Evolutionary conservation across 768 basidiomycete genomes (phyloP).

Genomic region (Dendrothele bispora): DNA sequence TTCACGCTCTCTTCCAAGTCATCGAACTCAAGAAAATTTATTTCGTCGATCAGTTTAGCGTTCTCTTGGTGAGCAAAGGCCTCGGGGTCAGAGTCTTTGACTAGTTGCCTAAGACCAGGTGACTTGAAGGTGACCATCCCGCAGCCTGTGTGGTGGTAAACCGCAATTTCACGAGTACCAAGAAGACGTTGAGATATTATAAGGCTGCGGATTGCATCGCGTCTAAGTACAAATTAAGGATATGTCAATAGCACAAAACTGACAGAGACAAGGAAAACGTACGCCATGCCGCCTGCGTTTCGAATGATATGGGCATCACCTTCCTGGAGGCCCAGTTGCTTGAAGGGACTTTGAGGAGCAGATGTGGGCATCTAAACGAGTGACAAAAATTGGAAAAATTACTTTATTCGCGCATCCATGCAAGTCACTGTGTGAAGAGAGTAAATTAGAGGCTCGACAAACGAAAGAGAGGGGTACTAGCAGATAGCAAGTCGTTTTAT

Average conservation of each 20-base stretch:
- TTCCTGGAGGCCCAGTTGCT: conserved; percentile 44
- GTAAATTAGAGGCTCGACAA: neutral
- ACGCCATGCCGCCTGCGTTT: conserved; percentile 52
- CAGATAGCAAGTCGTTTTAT: conserved; percentile 3
- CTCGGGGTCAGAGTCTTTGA: conserved; percentile 26
- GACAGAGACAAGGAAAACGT: conserved; percentile 17
- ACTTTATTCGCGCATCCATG: conserved; percentile 59
- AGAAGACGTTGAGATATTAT: conserved; percentile 53
- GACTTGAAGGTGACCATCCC: conserved; percentile 51
- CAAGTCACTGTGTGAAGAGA: conserved; percentile 38
- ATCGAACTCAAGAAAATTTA: conserved; percentile 42
- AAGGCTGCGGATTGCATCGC: conserved; percentile 48
- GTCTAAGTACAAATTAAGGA: conserved; percentile 22
- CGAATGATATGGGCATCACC: conserved; percentile 55
- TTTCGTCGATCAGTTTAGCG: conserved; percentile 29
- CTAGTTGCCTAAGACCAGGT: conserved; percentile 32
- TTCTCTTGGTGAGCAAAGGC: conserved; percentile 20
- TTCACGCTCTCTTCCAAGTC: conserved; percentile 39
- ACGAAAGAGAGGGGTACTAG: neutral
- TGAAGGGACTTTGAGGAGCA: conserved; percentile 32
- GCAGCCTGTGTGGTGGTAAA: conserved; percentile 57
- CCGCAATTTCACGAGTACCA: conserved; percentile 46
- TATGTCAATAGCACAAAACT: neutral
- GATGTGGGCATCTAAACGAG: neutral
- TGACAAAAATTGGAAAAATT: conserved; percentile 1